These are phyloP conservation scores for Tricladium varicosporioides DNA, from an alignment of 2,329 filamentous ascomycete species.

Conservation along the genomic window DNA sequence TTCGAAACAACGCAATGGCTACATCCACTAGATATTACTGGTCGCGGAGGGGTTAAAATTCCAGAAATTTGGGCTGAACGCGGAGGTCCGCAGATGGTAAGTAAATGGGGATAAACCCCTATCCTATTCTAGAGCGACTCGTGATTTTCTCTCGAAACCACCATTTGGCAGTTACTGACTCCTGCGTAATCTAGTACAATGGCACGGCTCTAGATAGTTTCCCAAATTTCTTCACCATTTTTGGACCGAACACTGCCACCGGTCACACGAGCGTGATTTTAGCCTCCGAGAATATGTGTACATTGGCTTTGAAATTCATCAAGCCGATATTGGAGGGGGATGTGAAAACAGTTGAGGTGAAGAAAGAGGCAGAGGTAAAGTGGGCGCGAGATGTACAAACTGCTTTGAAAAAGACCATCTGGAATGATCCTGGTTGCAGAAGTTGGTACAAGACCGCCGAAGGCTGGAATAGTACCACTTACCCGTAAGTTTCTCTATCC, in stretches of 20 bases:
- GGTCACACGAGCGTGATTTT: constrained; percentile 57
- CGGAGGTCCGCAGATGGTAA: constrained; percentile 50
- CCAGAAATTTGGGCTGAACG: constrained; percentile 52
- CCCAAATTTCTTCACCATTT: constrained; percentile 59
- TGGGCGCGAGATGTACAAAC: constrained; percentile 48
- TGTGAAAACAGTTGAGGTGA: constrained; percentile 42
- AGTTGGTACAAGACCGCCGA: constrained; percentile 48
- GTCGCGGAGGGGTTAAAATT: constrained; percentile 45
- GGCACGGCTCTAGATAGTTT: constrained; percentile 56
- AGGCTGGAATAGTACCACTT: constrained; percentile 48
- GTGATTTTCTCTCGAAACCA: background rate
- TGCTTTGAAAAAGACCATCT: constrained; percentile 45
- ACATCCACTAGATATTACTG: constrained; percentile 50
- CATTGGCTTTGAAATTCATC: constrained; percentile 53
- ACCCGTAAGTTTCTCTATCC: constrained; percentile 39
- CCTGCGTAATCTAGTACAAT: constrained; percentile 40
- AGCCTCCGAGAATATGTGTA: constrained; percentile 55
- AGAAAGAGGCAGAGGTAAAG: constrained; percentile 43
- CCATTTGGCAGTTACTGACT: background rate
- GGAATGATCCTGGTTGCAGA: constrained; percentile 43
- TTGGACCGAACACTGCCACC: constrained; percentile 58
- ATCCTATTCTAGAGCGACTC: background rate
- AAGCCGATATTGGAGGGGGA: constrained; percentile 46
- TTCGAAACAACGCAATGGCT: constrained; percentile 55
- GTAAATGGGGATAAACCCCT: background rate